phyloP scores from a whole-genome alignment of 768 basidiomycete species.

The Rhodotorula paludigena region DNA sequence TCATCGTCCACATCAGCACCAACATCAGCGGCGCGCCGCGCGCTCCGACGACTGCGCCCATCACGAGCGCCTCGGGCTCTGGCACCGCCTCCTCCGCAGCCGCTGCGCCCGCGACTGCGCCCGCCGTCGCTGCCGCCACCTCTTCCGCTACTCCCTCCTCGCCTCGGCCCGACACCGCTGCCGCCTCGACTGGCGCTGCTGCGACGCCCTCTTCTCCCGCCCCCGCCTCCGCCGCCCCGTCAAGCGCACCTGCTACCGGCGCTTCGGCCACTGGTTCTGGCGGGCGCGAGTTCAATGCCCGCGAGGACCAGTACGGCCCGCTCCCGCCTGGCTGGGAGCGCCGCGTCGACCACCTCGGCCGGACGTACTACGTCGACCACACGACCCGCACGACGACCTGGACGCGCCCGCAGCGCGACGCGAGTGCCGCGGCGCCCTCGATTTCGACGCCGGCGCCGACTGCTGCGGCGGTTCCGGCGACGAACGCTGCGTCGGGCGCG shows the following conservation, averaged over 20 bases:
- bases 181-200: neutral
- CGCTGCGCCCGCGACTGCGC: neutral
- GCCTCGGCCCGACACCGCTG: neutral
- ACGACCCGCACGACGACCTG: slow-evolving; percentile 96
- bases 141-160: too few species aligned
- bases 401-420: slow-evolving; percentile 74
- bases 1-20: slow-evolving; percentile 92
- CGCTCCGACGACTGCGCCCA: slow-evolving; percentile 8
- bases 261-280: slow-evolving; percentile 33
- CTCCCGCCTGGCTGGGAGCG: slow-evolving; percentile 93
- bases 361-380: slow-evolving; percentile 98
- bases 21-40: slow-evolving; percentile 64
- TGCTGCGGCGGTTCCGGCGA: slow-evolving; percentile 52
- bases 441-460: slow-evolving; percentile 59
- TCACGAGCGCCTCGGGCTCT: slow-evolving; percentile 12
- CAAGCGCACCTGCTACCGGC: slow-evolving; percentile 10
- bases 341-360: slow-evolving; percentile 87
- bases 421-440: slow-evolving; percentile 66
- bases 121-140: too few species aligned
- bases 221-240: slow-evolving; percentile 3
- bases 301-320: slow-evolving; percentile 86
- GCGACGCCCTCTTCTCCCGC: neutral
- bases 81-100: neutral
- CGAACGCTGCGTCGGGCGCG: neutral
- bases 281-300: slow-evolving; percentile 78